Evolutionary conservation across 1,139 yeast species (phyloP), one percentile per base, ranked within the genome.

Genomic region (Saccharomycopsis crataegensis): DNA sequence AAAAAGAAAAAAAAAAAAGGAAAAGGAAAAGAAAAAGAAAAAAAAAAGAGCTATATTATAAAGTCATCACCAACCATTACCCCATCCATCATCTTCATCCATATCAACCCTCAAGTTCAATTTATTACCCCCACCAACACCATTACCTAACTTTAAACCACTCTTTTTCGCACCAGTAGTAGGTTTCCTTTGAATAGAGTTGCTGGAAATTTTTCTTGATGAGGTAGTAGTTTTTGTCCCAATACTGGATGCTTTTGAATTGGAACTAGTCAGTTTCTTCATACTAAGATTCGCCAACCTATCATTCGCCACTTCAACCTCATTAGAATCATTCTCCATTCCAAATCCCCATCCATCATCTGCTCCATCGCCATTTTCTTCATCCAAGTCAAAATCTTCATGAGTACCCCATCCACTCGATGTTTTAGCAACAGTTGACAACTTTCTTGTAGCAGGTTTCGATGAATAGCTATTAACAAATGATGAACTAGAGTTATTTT

Each of bases 1-100:
- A 22, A 22, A 22, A 22, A 22, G 28, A 22, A 4, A 22, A 22
- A 22, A 4, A 22, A 22, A 22, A 22, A 22, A 22, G n/a, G n/a
- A 22, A 22, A 4, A 22, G 4, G 28, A 22, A 4, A 22, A 4
- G 4, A 22, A 4, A 22, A 22, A 22, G 28, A 22, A 22, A 22
- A 22, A 22, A 22, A 22, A 22, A 22, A 22, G 28, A 22, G 4
- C 28, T 22, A 22, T 22, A 22, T 4, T 11, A 36, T 3, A 36
- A 2, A n/a, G 11, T 36, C n/a, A 11, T 43, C 42, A 74, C 78
- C 79, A 75, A 0, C 72, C 76, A 55, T 72, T 76, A 28, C 79
- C 86, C 83, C 86, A 80, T 0, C 77, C 79, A 52, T 75, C 82
- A 12, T 74, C 82, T 28, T 72, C 73, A 12, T 70, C 76, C 14